Evolutionary conservation across 1,139 yeast species (phyloP).

Genomic region (Suhomyces choctaworum): DNA sequence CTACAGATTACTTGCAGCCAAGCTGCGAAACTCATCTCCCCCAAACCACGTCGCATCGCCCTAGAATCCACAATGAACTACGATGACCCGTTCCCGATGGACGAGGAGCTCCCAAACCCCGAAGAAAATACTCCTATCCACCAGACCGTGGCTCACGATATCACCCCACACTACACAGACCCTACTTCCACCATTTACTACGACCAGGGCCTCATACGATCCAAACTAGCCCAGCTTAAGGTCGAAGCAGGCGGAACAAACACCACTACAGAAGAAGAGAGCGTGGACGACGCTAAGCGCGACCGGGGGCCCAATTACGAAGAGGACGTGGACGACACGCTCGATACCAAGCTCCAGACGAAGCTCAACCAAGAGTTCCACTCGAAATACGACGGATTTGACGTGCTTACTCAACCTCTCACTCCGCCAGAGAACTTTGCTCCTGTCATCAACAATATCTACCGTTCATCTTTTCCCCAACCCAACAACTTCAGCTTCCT

Average conservation of each 20-base stretch:
- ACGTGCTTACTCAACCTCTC: constrained; percentile 20
- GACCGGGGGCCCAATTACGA: constrained; percentile 23
- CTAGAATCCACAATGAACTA: constrained; percentile 31
- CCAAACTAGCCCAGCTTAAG: constrained; percentile 30
- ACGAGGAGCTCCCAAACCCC: constrained; percentile 35
- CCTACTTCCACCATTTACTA: constrained; percentile 17
- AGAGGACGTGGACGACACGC: constrained; percentile 48
- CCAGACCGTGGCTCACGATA: constrained; percentile 13
- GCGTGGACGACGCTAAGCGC: constrained; percentile 11
- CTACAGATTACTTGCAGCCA: no score
- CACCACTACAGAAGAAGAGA: constrained; percentile 28
- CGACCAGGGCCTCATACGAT: constrained; percentile 37
- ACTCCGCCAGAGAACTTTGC: constrained; percentile 93
- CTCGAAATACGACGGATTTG: constrained; percentile 11
- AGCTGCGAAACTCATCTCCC: no score
- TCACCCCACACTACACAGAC: constrained; percentile 20
- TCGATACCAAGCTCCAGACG: constrained; percentile 30
- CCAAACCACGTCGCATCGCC: no score
- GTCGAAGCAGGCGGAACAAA: constrained; percentile 21
- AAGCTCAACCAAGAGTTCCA: constrained; percentile 24
- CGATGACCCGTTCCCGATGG: constrained; percentile 51
- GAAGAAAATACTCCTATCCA: background rate
- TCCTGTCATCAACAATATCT: constrained; percentile 75
- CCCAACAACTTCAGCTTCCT: constrained; percentile 76
- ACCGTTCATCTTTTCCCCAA: constrained; percentile 88